These are phyloP conservation scores for Hyaloperonospora arabidopsidis DNA, from an alignment of 352 stramenopile species.

Conservation along the genomic window DNA sequence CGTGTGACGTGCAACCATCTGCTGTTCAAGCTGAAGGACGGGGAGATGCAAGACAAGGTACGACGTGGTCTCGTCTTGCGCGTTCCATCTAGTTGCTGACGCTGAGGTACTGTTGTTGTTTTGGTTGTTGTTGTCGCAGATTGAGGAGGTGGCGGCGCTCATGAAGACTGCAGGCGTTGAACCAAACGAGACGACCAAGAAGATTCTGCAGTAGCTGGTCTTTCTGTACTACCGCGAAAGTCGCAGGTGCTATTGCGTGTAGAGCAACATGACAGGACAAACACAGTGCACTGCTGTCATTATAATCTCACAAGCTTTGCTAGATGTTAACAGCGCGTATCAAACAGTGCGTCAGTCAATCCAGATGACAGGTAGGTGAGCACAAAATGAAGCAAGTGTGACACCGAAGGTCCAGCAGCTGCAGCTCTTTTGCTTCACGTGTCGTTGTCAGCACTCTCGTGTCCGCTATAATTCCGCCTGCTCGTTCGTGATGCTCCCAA, in stretches of 20 bases:
- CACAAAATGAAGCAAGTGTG: conserved; percentile 3
- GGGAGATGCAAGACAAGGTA: conserved; percentile 63
- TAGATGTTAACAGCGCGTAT: no score
- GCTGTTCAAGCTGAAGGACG: conserved; percentile 81
- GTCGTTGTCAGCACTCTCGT: no score
- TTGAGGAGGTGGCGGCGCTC: conserved; percentile 63
- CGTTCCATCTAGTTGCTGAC: not conserved
- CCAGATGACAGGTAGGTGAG: no score
- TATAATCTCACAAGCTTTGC: no score
- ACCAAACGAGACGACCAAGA: conserved; percentile 78
- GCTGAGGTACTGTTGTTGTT: conserved; percentile 1
- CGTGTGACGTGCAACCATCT: conserved; percentile 84
- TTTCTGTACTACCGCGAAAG: conserved; percentile 9
- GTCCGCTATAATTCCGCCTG: no score
- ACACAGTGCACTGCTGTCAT: no score
- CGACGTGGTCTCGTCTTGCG: not conserved
- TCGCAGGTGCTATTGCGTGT: conserved; percentile 9
- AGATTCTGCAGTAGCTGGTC: conserved; percentile 58
- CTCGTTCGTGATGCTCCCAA: no score
- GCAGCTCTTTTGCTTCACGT: not conserved
- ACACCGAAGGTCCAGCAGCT: not conserved
- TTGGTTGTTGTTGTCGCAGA: conserved; percentile 23
- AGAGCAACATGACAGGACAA: conserved; percentile 9
- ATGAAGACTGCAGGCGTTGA: conserved; percentile 75
- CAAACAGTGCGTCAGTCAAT: no score